Conservation (phyloP, 345 rosid species). For the Melastoma malabathricum region DNA sequence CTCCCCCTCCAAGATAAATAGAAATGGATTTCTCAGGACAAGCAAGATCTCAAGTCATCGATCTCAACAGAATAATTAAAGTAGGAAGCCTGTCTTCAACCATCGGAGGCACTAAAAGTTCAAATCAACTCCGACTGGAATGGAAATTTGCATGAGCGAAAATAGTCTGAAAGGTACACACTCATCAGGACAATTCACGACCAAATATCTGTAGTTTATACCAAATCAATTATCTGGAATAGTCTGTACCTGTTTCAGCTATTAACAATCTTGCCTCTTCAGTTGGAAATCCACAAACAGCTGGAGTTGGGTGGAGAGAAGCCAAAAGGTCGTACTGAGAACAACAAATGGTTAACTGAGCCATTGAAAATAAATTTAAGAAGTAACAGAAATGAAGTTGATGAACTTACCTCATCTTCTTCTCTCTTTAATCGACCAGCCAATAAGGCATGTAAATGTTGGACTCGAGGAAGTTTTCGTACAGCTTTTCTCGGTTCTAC, state of each 20-base stretch:
- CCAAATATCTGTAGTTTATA: too few species aligned
- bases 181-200: too few species aligned
- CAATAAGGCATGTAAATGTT: conserved; percentile 64
- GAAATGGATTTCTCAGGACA: too few species aligned
- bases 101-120: neutral
- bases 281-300: conserved; percentile 78
- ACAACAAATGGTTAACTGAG: conserved; percentile 6
- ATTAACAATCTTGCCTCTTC: conserved; percentile 72
- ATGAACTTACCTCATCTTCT: conserved; percentile 63
- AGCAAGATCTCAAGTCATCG: too few species aligned
- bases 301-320: conserved; percentile 80
- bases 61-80: too few species aligned
- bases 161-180: too few species aligned
- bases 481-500: conserved; percentile 56
- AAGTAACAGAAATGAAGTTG: neutral
- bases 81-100: too few species aligned
- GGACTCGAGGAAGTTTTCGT: conserved; percentile 68
- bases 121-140: neutral
- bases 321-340: conserved; percentile 58
- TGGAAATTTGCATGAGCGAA: too few species aligned
- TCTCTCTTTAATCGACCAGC: conserved; percentile 57
- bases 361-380: neutral
- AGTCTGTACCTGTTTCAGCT: conserved; percentile 44
- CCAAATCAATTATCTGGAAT: too few species aligned
- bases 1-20: too few species aligned